Evolutionary conservation across 1,284 basidiomycete genomes (phyloP).

Genomic region (Malassezia yamatoensis): DNA sequence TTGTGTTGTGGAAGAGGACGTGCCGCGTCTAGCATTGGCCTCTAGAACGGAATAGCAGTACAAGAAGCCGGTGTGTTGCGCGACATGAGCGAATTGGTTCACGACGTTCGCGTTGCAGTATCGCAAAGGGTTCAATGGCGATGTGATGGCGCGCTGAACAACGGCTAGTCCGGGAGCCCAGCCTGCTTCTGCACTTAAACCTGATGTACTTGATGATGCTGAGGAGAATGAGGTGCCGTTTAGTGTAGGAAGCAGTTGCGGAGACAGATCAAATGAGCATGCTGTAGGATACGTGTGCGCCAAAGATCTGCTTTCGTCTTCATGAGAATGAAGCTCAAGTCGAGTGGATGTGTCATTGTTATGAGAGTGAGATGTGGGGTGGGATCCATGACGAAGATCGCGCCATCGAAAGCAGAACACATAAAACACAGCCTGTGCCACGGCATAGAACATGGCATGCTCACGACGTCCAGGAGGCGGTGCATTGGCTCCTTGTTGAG

Average conservation of each 20-base stretch:
- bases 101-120: conserved; percentile 73
- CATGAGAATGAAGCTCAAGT: background rate
- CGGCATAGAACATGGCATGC: conserved; percentile 69
- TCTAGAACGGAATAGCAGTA: conserved; percentile 93
- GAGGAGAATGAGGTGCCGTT: conserved; percentile 7
- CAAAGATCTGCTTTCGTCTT: conserved; percentile 9
- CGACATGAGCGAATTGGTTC: conserved; percentile 83
- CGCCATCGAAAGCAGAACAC: conserved; percentile 98
- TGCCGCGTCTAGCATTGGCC: conserved; percentile 53
- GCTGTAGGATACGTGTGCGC: conserved; percentile 13
- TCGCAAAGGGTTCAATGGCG: conserved; percentile 71
- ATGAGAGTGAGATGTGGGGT: no score
- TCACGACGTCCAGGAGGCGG: conserved; percentile 25
- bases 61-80: conserved; percentile 78
- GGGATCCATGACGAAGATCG: conserved; percentile 54
- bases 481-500: conserved; percentile 22
- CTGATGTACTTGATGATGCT: background rate
- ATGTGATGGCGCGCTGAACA: conserved; percentile 70
- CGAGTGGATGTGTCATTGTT: no score
- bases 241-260: conserved; percentile 12
- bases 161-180: conserved; percentile 78
- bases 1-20: background rate
- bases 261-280: conserved; percentile 14
- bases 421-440: conserved; percentile 83
- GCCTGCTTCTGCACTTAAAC: conserved; percentile 13